phyloP scores from a whole-genome alignment of 2,329 filamentous ascomycete species.

The Fusarium armeniacum region DNA sequence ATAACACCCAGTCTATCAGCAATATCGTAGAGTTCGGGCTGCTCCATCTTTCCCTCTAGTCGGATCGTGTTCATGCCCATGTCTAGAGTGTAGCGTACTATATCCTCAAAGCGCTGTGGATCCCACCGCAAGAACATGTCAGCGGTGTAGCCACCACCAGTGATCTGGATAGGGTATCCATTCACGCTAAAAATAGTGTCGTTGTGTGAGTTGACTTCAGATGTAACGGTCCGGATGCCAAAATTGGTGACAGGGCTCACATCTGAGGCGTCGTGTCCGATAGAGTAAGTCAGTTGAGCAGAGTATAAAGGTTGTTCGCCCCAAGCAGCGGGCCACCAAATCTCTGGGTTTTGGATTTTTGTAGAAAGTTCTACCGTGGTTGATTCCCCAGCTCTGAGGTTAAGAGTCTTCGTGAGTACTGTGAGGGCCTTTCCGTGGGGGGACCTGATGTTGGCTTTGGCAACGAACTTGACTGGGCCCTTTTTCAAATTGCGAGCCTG shows the following conservation, averaged over 20 bases:
- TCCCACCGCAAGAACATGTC: constrained; percentile 13
- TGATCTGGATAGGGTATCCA: constrained; percentile 3
- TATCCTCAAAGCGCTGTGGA: background rate
- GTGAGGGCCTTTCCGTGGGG: background rate
- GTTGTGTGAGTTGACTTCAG: background rate
- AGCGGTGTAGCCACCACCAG: background rate
- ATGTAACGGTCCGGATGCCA: background rate
- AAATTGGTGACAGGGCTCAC: background rate
- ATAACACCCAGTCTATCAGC: background rate
- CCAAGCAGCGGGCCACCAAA: constrained; percentile 9
- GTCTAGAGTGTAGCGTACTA: constrained; percentile 2
- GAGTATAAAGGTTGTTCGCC: constrained; percentile 1
- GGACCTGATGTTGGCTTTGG: background rate
- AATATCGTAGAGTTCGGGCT: background rate
- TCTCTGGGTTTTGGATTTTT: background rate
- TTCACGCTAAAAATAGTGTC: background rate
- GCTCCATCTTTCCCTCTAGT: constrained; percentile 10
- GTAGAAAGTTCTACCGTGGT: background rate
- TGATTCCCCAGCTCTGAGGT: background rate
- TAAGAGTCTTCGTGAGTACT: background rate
- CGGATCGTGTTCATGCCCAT: constrained; percentile 14
- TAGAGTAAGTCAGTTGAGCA: background rate
- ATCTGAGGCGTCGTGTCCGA: background rate
- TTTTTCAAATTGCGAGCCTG: constrained; percentile 3
- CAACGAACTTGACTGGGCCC: background rate